Evolutionary conservation across 768 basidiomycete species (phyloP), one percentile per base, ranked within the genome.

Genomic region (Dictyophora rubrovolvata): DNA sequence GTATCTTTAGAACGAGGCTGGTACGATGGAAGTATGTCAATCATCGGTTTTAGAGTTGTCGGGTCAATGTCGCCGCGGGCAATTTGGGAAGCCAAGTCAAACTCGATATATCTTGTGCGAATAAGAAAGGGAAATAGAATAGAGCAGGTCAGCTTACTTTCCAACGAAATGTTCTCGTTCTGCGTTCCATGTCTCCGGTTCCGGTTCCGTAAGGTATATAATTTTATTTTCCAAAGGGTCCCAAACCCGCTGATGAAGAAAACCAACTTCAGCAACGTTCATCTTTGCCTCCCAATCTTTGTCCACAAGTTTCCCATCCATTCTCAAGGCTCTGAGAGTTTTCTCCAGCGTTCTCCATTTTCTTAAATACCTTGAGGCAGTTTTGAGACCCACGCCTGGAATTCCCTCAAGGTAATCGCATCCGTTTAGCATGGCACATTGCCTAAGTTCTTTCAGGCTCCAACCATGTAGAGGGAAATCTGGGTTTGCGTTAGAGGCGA

Each of bases 321-420:
- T 69, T 60, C 79, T 78, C 56, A 98, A 63, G 22, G 80, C 81
- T 62, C 82, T 83, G 28, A 98, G 74, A 36, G 86, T 88, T 67
- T 87, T 89, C 66, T 93, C 91, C 8, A 85, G 83, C 1, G 88
- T 90, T 70, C 87, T 89, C 79, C 89, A 82, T 69, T 89, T 91
- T 66, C 86, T 77, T 63, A 99, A 72, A 42, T 97, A 73, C 18
- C 76, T 71, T 73, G 86, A 89, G 6, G 96, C 93, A 12, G 91
- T 98, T 78, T 96, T 98, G 67, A 99, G 72, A 7, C 96, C 96
- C 46, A 99, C 77, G 1, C 95, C 95, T 21, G 81, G 82, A 53
- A 99, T 90, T 64, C 89, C 94, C 9, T 89, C 81, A 20, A 98
- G 77, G 71, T 95, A 95, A 69, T 95, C 93, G 68, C 93, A 95